phyloP scores from a whole-genome alignment of 345 rosid genomes.

The Salix caprea region DNA sequence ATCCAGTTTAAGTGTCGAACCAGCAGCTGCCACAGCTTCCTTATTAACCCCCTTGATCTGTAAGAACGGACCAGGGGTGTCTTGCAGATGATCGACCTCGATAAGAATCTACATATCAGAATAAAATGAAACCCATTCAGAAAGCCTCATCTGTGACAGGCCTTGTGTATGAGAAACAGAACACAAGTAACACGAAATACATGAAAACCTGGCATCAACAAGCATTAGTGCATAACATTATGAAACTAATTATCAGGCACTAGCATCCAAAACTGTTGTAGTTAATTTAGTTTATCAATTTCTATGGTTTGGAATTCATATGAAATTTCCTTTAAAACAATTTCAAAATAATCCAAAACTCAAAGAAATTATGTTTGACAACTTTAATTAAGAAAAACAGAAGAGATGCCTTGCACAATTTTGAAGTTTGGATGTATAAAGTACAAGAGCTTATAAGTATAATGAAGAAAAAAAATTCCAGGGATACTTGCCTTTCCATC shows the following conservation, averaged over 20 bases:
- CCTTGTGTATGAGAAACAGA: background rate
- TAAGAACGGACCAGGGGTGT: slow-evolving; percentile 65
- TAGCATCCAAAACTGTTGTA: no score
- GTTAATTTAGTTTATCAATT: background rate
- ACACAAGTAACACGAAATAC: background rate
- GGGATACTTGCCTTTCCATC: slow-evolving; percentile 71
- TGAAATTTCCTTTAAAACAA: background rate
- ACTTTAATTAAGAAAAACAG: background rate
- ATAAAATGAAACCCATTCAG: slow-evolving; percentile 1
- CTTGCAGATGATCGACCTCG: slow-evolving; percentile 96
- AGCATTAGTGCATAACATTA: background rate
- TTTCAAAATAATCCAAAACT: background rate
- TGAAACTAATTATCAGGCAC: background rate
- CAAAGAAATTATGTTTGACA: background rate
- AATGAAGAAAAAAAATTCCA: background rate
- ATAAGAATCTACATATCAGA: slow-evolving; percentile 57
- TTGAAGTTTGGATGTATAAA: background rate
- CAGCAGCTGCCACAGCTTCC: slow-evolving; percentile 91
- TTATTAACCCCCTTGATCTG: slow-evolving; percentile 96
- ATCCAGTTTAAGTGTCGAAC: slow-evolving; percentile 78
- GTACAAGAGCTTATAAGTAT: background rate
- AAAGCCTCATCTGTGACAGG: background rate
- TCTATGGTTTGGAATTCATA: background rate
- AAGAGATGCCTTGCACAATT: background rate
- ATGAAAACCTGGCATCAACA: background rate